phyloP scores from a whole-genome alignment of 805 yeast genomes.

The Metschnikowia amazonensis region DNA sequence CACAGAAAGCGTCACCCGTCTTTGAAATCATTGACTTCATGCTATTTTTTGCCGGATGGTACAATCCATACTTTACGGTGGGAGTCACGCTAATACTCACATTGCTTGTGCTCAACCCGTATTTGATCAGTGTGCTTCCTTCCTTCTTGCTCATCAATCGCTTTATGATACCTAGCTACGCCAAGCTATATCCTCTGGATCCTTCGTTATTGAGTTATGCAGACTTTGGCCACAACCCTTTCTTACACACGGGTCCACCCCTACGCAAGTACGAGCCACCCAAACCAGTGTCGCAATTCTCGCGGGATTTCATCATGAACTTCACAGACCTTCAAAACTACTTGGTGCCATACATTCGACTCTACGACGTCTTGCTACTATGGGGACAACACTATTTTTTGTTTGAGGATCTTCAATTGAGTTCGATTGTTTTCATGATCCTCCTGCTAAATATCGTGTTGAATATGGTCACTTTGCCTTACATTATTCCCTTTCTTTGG shows the following conservation, averaged over 20 bases:
- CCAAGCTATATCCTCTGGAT: constrained; percentile 62
- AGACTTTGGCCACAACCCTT: constrained; percentile 26
- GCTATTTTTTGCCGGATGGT: constrained; percentile 59
- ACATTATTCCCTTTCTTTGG: constrained; percentile 28
- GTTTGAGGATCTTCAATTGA: constrained; percentile 59
- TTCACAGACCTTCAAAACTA: constrained; percentile 82
- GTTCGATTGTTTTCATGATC: constrained; percentile 47
- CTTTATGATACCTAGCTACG: constrained; percentile 66
- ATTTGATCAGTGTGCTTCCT: constrained; percentile 52
- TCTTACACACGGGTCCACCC: constrained; percentile 45
- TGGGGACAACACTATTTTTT: constrained; percentile 54
- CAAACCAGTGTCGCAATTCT: constrained; percentile 72
- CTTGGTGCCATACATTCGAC: constrained; percentile 59
- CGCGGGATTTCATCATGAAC: constrained; percentile 73
- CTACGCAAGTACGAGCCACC: constrained; percentile 49
- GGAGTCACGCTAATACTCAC: constrained; percentile 51
- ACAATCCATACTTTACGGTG: constrained; percentile 56
- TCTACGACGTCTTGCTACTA: constrained; percentile 55
- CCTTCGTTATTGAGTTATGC: constrained; percentile 19
- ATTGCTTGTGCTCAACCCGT: constrained; percentile 57
- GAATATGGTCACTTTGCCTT: constrained; percentile 29
- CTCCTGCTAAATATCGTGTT: constrained; percentile 24
- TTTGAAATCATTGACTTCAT: constrained; percentile 59
- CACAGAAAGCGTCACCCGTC: constrained; percentile 58
- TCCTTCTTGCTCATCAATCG: constrained; percentile 48